Evolutionary conservation across 1,284 basidiomycete species (phyloP).

Genomic region (Papiliotrema terrestris): DNA sequence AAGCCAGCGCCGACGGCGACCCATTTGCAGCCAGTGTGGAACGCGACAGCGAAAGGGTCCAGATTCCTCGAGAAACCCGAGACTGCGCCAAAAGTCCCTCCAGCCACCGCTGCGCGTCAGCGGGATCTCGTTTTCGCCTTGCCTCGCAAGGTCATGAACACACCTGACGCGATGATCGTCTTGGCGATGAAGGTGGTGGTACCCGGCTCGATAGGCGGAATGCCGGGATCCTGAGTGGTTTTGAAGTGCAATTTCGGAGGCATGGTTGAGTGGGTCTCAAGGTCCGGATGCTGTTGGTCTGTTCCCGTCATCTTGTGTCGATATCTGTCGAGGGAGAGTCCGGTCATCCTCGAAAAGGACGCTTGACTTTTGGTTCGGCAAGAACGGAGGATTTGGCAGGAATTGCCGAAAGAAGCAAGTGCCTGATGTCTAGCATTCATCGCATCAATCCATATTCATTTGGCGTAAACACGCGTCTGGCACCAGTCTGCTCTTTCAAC

Average conservation of each 20-base stretch:
- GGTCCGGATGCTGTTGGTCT: no score
- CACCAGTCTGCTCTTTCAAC: no score
- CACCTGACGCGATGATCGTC: slow-evolving; percentile 25
- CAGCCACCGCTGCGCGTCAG: not conserved
- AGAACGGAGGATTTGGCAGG: not conserved
- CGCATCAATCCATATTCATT: not conserved
- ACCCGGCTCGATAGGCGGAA: slow-evolving; percentile 24
- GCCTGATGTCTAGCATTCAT: not conserved
- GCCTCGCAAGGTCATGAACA: not conserved
- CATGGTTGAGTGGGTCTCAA: no score
- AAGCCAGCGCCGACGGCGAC: not conserved
- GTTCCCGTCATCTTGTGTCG: no score
- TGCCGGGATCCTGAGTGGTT: no score
- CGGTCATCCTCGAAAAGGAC: no score
- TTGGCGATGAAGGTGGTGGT: slow-evolving; percentile 35
- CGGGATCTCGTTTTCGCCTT: not conserved
- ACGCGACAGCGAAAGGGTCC: not conserved
- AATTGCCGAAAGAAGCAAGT: slow-evolving; percentile 11
- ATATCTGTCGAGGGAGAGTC: no score
- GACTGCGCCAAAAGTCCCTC: not conserved
- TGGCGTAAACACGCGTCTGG: not conserved
- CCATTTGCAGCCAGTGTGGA: not conserved
- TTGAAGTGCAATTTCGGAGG: no score
- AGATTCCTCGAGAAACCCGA: not conserved
- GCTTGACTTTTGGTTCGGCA: not conserved